Evolutionary conservation across 208 protist species (phyloP), one percentile per base, ranked within the genome.

Genomic region (Leishmania amazonensis): DNA sequence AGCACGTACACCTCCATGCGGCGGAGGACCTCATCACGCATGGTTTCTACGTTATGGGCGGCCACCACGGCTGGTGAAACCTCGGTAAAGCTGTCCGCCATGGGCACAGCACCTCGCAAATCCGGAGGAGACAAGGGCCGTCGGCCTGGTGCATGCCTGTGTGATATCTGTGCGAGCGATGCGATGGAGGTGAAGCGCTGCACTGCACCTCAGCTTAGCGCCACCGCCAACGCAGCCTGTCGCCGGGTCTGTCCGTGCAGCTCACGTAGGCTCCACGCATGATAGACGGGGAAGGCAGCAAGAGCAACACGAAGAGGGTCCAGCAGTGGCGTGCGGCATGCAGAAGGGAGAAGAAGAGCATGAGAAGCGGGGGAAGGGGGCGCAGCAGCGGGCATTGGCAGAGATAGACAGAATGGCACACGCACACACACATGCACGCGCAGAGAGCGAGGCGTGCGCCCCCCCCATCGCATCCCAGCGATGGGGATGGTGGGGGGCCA

Each of bases 1-100:
- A 92, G 83, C 24, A 87, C 73, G 80, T 88, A 89, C 53, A 88
- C 76, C 80, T 96, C 93, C 84, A 96, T 91, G 53, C 93, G 90
- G 2, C 93, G 91, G 19, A 93, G 47, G 15, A 83, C 85, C 85
- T 96, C 91, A 1, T 76, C 81, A 3, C 67, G 88, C n/a, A 95
- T 64, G 65, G 28, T 11, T 9, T 76, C 77, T 0, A 53, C 51
- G 42, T 15, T 57, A 76, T 88, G 83, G 70, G 51, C 64, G 1
- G 74, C 74, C 9, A n/a, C 76, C 7, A 85, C 40, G 0, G 70
- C 71, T 2, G 87, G 81, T 3, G 79, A 75, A 47, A 89, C 78
- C 38, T 85, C 82, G 1, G 21, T 17, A 45, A 85, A 85, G 35
- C 49, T 38, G 45, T 75, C 60, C 11, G 82, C 72, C 82, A 85